Percentiles rank a stretch among this genome's conserved stretches.
Evolutionary conservation across 352 stramenopile species (phyloP).

Genomic region (Phytophthora pseudosyringae): DNA sequence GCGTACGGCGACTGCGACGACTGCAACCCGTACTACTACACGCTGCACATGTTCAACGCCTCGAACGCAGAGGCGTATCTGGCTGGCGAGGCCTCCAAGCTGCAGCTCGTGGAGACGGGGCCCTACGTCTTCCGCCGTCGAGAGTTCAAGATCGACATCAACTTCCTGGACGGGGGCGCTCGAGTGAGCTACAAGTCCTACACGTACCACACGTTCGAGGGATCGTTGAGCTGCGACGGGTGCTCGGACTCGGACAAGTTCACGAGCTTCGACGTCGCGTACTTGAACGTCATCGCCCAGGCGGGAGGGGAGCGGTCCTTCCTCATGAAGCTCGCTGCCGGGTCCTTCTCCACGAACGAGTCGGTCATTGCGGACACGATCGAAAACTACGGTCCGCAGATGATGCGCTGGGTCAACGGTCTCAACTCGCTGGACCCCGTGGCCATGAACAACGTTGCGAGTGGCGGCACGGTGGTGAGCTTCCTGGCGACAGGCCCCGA

Average conservation of each 20-base stretch:
- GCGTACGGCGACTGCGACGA: conserved; percentile 63
- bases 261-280: conserved; percentile 58
- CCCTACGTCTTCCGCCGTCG: conserved; percentile 70
- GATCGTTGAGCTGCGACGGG: conserved; percentile 47
- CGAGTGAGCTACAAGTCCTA: conserved; percentile 66
- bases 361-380: conserved; percentile 38
- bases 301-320: conserved; percentile 62
- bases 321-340: conserved; percentile 48
- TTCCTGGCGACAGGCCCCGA: conserved; percentile 46
- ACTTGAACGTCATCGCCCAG: conserved; percentile 72
- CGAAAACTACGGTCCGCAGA: conserved; percentile 47
- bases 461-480: conserved; percentile 42
- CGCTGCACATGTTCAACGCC: conserved; percentile 45
- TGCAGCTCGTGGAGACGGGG: conserved; percentile 59
- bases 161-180: conserved; percentile 47
- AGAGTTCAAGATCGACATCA: conserved; percentile 61
- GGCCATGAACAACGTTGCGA: conserved; percentile 63
- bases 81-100: conserved; percentile 42
- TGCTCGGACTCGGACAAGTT: conserved; percentile 61
- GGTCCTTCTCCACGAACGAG: conserved; percentile 49
- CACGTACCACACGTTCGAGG: conserved; percentile 66
- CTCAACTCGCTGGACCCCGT: conserved; percentile 76
- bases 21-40: conserved; percentile 64
- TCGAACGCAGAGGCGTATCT: conserved; percentile 53
- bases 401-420: conserved; percentile 82